These are phyloP conservation scores for Backusella psychrophila DNA, from an alignment of 192 early-diverging fungal genomes.

Conservation along the genomic window DNA sequence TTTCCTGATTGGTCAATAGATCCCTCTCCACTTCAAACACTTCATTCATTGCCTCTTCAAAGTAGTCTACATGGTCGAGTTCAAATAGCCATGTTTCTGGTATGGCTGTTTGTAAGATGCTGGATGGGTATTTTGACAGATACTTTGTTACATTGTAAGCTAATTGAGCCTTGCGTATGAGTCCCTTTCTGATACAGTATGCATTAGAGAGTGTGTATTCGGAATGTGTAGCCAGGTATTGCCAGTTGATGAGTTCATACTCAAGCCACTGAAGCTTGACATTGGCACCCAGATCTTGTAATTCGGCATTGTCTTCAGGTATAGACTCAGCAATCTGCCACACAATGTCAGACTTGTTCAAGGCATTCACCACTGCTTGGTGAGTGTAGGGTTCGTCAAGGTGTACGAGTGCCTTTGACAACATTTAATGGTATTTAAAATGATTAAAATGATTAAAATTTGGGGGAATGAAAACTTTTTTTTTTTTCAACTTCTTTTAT, in stretches of 20 bases:
- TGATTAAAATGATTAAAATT: not conserved
- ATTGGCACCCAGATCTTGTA: not conserved
- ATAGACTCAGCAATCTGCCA: slow-evolving; percentile 9
- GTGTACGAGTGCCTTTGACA: slow-evolving; percentile 26
- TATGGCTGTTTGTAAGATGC: slow-evolving; percentile 46
- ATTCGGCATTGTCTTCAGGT: slow-evolving; percentile 11
- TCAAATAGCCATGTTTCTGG: slow-evolving; percentile 68
- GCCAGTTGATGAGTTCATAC: slow-evolving; percentile 65
- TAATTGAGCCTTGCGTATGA: slow-evolving; percentile 68
- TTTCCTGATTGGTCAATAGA: slow-evolving; percentile 44
- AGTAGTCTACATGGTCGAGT: slow-evolving; percentile 60
- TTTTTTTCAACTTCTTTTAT: not conserved
- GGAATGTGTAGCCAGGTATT: slow-evolving; percentile 32
- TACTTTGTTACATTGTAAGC: slow-evolving; percentile 60
- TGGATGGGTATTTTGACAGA: slow-evolving; percentile 53
- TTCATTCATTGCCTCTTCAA: slow-evolving; percentile 68
- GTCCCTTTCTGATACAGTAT: slow-evolving; percentile 66
- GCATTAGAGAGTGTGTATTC: slow-evolving; percentile 40
- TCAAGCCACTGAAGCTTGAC: slow-evolving; percentile 54
- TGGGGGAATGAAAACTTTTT: slow-evolving; percentile 5
- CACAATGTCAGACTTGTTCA: slow-evolving; percentile 17
- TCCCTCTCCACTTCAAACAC: slow-evolving; percentile 63
- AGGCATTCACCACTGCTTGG: slow-evolving; percentile 20
- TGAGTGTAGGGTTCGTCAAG: slow-evolving; percentile 37
- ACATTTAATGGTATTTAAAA: not conserved